Evolutionary conservation across 345 rosid genomes (phyloP), one percentile per base, ranked within the genome.

Genomic region (Lumnitzera racemosa): DNA sequence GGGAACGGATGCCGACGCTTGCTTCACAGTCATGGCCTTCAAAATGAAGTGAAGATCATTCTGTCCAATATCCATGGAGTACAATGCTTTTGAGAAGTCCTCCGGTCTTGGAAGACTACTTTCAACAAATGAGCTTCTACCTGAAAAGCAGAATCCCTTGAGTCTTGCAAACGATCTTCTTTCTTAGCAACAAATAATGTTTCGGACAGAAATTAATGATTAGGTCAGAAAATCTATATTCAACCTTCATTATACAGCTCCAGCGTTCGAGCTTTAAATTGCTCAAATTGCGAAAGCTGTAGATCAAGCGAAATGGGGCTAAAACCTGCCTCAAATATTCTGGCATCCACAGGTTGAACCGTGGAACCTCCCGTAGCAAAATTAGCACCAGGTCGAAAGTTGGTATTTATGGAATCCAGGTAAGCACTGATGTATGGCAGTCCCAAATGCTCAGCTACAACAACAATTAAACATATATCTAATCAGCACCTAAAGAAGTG

Each of bases 381-480:
- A 46, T 69, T 69, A 24, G 68, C 73, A 16, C 73, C 73, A 53
- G 63, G 73, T 9, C 20, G 13, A 43, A 63, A 69, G 55, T 63
- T 69, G 10, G 67, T 11, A n/a, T 62, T 63, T 5, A 69, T 52
- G 13, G 73, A 63, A 54, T 69, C 73, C n/a, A 69, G 49, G 50
- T 57, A 69, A 2, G 67, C 58, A 63, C 56, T 63, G 67, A 69
- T 12, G 27, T 51, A 63, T 3, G 73, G 68, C 43, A 69, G 31
- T 53, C 56, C 68, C 59, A 69, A 58, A n/a, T 47, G 56, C 60
- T 69, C 73, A 27, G 73, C 73, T 68, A 57, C 66, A 61, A 56
- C 12, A 0, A 29, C 24, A 20, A 23, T 36, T 36, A 36, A 36
- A 36, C 11, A 36, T 9, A 36, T 36, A 1, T 20, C 20, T 36